Conservation (phyloP, 2,329 filamentous ascomycete species). For the Stagonosporopsis chrysanthemi region DNA sequence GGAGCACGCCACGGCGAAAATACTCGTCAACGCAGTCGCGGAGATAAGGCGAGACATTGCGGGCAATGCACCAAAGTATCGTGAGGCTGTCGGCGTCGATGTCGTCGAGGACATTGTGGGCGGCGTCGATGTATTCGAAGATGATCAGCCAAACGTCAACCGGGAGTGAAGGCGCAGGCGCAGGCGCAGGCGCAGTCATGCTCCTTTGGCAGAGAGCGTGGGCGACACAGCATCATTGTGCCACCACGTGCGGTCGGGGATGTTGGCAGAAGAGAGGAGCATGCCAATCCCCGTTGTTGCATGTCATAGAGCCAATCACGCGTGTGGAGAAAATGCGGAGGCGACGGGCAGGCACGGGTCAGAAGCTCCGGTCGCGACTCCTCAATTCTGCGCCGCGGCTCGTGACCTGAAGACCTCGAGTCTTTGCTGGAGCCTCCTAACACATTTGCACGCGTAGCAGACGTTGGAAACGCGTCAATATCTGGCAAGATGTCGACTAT, state of each 20-base stretch:
- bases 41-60: conserved; percentile 26
- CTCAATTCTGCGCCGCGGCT: conserved; percentile 29
- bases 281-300: conserved; percentile 20
- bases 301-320: conserved; percentile 15
- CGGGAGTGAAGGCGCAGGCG: conserved; percentile 6
- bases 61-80: conserved; percentile 25
- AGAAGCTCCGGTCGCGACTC: conserved; percentile 18
- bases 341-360: conserved; percentile 11
- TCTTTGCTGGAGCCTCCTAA: conserved; percentile 21
- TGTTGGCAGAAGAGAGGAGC: background rate
- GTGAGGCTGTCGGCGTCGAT: conserved; percentile 18
- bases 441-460: conserved; percentile 17
- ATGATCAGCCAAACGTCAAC: conserved; percentile 32
- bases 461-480: conserved; percentile 15
- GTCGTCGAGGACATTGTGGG: conserved; percentile 4
- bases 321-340: conserved; percentile 20
- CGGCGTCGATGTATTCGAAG: conserved; percentile 19
- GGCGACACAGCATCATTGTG: conserved; percentile 8
- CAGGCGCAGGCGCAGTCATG: background rate
- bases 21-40: conserved; percentile 28
- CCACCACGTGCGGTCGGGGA: conserved; percentile 8
- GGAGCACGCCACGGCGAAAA: conserved; percentile 25
- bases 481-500: conserved; percentile 49
- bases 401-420: conserved; percentile 32
- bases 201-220: conserved; percentile 3